Percentiles rank a stretch among this genome's conserved stretches.
These are phyloP conservation scores for Gossypium australe DNA, from an alignment of 345 rosid species.

Conservation along the genomic window DNA sequence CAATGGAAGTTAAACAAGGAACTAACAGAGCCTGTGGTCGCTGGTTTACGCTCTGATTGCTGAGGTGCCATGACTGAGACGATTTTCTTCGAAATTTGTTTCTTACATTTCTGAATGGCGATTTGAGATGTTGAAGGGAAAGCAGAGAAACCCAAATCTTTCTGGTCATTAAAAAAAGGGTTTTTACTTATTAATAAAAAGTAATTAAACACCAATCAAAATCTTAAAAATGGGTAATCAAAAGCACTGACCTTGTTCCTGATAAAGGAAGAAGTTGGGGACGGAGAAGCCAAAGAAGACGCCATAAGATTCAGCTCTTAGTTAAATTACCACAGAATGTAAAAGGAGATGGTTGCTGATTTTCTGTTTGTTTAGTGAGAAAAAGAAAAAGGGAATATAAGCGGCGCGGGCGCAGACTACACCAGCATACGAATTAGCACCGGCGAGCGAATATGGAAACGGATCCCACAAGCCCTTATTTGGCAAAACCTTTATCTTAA, in stretches of 20 bases:
- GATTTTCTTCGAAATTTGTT: conserved; percentile 47
- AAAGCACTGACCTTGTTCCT: conserved; percentile 27
- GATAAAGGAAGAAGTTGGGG: conserved; percentile 28
- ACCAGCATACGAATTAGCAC: background rate
- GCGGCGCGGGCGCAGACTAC: background rate
- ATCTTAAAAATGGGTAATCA: background rate
- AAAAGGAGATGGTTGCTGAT: background rate
- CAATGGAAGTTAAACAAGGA: background rate
- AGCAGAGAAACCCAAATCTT: conserved; percentile 44
- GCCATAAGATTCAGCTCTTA: conserved; percentile 30
- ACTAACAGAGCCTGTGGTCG: conserved; percentile 79
- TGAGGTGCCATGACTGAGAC: conserved; percentile 78
- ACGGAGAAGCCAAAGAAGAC: conserved; percentile 37
- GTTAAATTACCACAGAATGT: background rate
- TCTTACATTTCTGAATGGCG: conserved; percentile 47
- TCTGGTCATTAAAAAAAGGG: conserved; percentile 18
- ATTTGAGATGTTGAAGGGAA: conserved; percentile 40
- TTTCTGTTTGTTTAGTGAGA: background rate
- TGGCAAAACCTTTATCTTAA: no score
- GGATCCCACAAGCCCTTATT: background rate
- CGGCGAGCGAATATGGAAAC: background rate
- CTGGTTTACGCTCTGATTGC: conserved; percentile 64
- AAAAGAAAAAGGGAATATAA: background rate
- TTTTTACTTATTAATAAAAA: background rate
- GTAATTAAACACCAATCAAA: background rate